Conservation (phyloP, 148 eudicot species). For the Rhododendron ovatum region DNA sequence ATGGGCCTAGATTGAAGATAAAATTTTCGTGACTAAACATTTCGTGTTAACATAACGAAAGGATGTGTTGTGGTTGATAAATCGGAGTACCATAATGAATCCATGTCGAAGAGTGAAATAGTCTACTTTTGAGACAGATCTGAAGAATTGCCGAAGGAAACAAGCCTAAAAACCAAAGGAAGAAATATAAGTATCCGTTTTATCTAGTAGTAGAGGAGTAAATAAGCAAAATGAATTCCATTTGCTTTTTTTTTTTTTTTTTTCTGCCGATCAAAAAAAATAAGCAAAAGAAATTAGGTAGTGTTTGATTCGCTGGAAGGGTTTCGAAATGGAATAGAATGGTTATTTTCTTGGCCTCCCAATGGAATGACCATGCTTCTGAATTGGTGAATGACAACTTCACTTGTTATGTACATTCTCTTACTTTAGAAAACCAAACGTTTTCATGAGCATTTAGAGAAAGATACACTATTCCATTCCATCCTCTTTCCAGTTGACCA, state of each 20-base stretch:
- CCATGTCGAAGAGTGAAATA: conserved; percentile 50
- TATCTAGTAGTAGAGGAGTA: background rate
- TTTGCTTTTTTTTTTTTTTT: too few relatives aligned
- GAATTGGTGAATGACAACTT: background rate
- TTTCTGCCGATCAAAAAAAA: too few relatives aligned
- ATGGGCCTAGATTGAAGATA: conserved; percentile 30
- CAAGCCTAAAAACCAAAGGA: conserved; percentile 19
- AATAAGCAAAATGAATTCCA: too few relatives aligned
- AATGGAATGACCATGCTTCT: background rate
- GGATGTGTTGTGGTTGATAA: background rate
- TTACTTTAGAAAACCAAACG: background rate
- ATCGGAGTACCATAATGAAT: conserved; percentile 35
- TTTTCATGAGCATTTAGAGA: background rate
- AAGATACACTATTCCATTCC: background rate
- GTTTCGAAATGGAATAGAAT: background rate
- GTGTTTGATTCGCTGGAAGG: background rate
- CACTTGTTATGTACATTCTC: background rate
- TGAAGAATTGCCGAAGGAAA: conserved; percentile 35
- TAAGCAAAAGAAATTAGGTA: background rate
- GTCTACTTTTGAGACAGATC: conserved; percentile 36
- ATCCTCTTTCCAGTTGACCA: background rate
- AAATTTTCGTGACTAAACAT: background rate
- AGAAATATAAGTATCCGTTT: background rate
- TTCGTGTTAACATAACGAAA: background rate
- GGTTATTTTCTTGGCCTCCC: background rate